These are phyloP conservation scores for Fusarium robinianum DNA, from an alignment of 2,329 filamentous ascomycete genomes.

Conservation along the genomic window DNA sequence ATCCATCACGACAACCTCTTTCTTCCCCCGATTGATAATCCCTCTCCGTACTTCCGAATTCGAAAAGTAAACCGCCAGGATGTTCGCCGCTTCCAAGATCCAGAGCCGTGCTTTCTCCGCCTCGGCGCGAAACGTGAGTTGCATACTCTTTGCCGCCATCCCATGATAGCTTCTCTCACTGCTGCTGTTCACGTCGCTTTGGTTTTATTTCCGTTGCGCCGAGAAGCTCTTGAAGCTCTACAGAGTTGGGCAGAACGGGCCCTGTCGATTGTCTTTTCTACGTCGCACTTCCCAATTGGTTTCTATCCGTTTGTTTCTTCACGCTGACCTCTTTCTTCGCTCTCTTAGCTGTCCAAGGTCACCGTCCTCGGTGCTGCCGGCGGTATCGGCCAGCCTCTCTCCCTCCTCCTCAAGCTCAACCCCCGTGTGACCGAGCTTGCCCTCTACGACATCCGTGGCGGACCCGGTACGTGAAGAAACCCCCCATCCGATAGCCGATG, in stretches of 20 bases:
- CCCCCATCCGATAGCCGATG: not conserved
- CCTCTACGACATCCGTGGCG: slow-evolving; percentile 96
- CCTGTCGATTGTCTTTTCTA: too few relatives aligned
- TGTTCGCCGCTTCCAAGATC: slow-evolving; percentile 75
- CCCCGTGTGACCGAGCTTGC: slow-evolving; percentile 90
- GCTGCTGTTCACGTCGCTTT: slow-evolving; percentile 8
- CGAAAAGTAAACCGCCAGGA: slow-evolving; percentile 46
- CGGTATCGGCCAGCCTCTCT: slow-evolving; percentile 98
- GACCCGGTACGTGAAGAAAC: slow-evolving; percentile 70
- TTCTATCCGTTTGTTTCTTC: not conserved
- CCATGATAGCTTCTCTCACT: slow-evolving; percentile 6
- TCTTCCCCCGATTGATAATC: too few relatives aligned
- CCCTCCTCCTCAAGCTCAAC: slow-evolving; percentile 98
- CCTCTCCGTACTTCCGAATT: slow-evolving; percentile 25
- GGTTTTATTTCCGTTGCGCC: slow-evolving; percentile 22
- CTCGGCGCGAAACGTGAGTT: slow-evolving; percentile 73
- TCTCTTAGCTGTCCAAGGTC: slow-evolving; percentile 86
- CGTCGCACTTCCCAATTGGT: too few relatives aligned
- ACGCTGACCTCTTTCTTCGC: slow-evolving; percentile 25
- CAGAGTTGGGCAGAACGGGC: too few relatives aligned
- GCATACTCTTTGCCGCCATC: slow-evolving; percentile 14
- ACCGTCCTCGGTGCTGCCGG: slow-evolving; percentile 94
- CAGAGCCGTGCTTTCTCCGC: slow-evolving; percentile 83
- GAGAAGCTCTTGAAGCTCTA: slow-evolving; percentile 2
- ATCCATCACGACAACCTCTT: too few relatives aligned